Conservation (phyloP, 345 rosid species). For the Litchi chinensis region DNA sequence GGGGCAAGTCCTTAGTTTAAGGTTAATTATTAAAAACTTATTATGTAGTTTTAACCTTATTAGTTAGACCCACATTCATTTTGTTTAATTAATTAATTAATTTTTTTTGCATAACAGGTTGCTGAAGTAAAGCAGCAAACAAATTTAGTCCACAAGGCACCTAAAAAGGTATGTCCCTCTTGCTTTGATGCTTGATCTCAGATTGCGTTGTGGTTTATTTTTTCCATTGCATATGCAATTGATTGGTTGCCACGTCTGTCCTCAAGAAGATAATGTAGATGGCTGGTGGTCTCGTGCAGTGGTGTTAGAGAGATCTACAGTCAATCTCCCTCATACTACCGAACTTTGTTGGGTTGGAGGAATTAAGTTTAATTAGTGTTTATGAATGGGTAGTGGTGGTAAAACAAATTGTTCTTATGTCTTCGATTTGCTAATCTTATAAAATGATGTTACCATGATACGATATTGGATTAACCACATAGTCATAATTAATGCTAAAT, state of each 20-base stretch:
- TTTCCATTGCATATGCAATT: neutral
- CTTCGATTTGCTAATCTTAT: neutral
- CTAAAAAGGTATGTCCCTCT: slow-evolving; percentile 58
- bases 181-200: slow-evolving; percentile 14
- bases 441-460: neutral
- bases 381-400: neutral
- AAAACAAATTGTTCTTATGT: neutral
- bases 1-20: neutral
- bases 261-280: neutral
- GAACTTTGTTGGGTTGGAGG: neutral
- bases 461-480: neutral
- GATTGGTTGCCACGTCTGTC: neutral
- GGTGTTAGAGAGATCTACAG: neutral
- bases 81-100: too few species aligned
- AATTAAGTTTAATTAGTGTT: neutral
- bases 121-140: slow-evolving; percentile 57
- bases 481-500: neutral
- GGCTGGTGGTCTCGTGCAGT: neutral
- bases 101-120: slow-evolving; percentile 41
- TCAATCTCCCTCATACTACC: neutral
- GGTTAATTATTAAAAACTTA: neutral
- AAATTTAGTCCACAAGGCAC: slow-evolving; percentile 74
- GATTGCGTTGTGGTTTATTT: neutral
- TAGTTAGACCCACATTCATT: neutral
- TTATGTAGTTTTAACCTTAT: neutral